A percentile compares a stretch with the other conserved stretches of the same genome.
These are phyloP conservation scores for Citrus hindsii DNA, from an alignment of 345 rosid genomes.

Conservation along the genomic window DNA sequence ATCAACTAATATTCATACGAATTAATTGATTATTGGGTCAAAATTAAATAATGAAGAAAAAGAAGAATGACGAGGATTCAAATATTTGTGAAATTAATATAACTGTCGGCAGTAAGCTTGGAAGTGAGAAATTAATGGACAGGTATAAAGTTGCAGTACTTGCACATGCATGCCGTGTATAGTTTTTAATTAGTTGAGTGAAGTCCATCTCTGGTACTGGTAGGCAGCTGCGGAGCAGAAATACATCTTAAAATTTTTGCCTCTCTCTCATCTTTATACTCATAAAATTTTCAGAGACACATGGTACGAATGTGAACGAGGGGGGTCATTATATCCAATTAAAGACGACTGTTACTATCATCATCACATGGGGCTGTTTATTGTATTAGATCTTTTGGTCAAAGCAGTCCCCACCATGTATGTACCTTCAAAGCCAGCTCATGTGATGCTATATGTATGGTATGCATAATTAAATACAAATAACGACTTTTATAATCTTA, in stretches of 20 bases:
- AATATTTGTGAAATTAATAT: not conserved
- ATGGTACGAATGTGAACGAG: not conserved
- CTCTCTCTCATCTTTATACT: not conserved
- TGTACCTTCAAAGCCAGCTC: not conserved
- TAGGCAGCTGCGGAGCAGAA: too few species aligned
- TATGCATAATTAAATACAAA: not conserved
- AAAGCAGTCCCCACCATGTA: conserved; percentile 10
- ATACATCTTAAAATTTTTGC: not conserved
- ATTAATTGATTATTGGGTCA: too few species aligned
- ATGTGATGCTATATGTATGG: not conserved
- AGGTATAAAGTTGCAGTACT: not conserved
- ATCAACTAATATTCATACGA: too few species aligned
- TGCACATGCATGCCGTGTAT: conserved; percentile 6
- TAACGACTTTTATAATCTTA: not conserved
- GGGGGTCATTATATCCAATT: conserved; percentile 1
- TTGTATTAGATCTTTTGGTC: not conserved
- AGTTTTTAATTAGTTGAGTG: not conserved
- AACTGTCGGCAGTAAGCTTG: conserved; percentile 3
- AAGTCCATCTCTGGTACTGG: not conserved
- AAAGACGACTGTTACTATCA: not conserved
- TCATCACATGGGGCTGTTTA: conserved; percentile 32
- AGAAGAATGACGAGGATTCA: too few species aligned
- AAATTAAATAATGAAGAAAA: too few species aligned
- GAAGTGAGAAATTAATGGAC: not conserved
- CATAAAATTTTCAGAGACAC: not conserved